phyloP scores from a whole-genome alignment of 345 rosid species.

The Arabis alpina region DNA sequence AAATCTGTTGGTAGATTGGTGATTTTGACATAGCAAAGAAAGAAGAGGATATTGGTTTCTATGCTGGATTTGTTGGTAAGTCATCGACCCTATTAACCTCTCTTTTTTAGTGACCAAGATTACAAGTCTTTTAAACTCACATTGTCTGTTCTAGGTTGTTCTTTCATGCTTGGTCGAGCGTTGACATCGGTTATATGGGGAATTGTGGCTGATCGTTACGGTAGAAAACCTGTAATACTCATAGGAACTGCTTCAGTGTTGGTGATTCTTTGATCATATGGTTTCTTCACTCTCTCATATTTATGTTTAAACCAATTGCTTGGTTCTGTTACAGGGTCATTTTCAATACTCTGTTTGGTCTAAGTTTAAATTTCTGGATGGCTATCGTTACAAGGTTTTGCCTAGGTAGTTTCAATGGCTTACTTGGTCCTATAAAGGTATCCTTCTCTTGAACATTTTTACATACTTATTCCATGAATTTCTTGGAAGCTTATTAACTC shows the following conservation, averaged over 20 bases:
- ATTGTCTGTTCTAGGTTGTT: conserved; percentile 56
- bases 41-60: conserved; percentile 90
- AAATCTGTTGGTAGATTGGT: conserved; percentile 49
- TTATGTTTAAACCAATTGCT: neutral
- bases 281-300: neutral
- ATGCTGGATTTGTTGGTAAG: conserved; percentile 92
- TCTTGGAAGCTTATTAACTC: neutral
- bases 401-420: conserved; percentile 86
- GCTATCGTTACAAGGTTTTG: conserved; percentile 81
- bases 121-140: conserved; percentile 16
- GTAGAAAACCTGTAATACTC: conserved; percentile 86
- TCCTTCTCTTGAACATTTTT: neutral
- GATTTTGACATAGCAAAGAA: conserved; percentile 74
- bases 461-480: neutral
- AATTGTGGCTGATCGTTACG: conserved; percentile 82
- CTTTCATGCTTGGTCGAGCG: conserved; percentile 92
- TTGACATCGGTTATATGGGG: conserved; percentile 92
- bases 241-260: conserved; percentile 74
- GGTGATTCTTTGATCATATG: conserved; percentile 39
- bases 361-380: conserved; percentile 93
- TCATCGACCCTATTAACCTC: too few species aligned
- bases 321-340: conserved; percentile 66
- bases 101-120: too few species aligned
- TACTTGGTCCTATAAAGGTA: conserved; percentile 94
- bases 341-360: conserved; percentile 90